phyloP scores from a whole-genome alignment of 352 stramenopile species.

The Globisporangium viniferum region DNA sequence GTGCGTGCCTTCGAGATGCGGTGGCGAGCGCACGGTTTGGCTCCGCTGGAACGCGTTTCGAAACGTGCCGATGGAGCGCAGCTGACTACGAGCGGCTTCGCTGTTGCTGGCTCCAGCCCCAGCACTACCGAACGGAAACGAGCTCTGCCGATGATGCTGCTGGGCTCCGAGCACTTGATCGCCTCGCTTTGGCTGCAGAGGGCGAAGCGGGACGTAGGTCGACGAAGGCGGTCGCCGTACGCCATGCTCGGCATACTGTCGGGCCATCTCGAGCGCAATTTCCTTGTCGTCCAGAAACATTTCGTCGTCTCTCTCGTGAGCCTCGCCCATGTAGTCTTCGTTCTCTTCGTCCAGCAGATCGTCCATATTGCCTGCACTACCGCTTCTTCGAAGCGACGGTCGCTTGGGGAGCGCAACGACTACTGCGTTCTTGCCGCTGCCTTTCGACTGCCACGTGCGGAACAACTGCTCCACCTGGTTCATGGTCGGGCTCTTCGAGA shows the following conservation, averaged over 20 bases:
- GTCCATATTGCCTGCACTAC: not conserved
- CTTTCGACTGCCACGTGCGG: conserved; percentile 32
- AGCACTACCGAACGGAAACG: not conserved
- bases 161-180: conserved; percentile 26
- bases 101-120: not conserved
- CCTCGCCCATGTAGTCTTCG: conserved; percentile 26
- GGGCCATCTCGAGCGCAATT: conserved; percentile 23
- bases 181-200: conserved; percentile 25
- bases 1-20: conserved; percentile 1
- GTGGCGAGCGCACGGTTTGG: not conserved
- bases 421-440: conserved; percentile 2
- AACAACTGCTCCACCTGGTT: conserved; percentile 34
- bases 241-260: conserved; percentile 26
- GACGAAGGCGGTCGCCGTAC: conserved; percentile 6
- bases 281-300: conserved; percentile 19
- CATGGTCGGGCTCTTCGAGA: conserved; percentile 24
- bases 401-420: conserved; percentile 4
- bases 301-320: conserved; percentile 10
- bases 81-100: not conserved
- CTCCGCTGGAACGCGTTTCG: conserved; percentile 11
- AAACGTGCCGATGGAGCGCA: conserved; percentile 29
- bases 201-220: conserved; percentile 21
- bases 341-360: conserved; percentile 12
- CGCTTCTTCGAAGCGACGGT: not conserved
- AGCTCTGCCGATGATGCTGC: not conserved